These are phyloP conservation scores for Linderniella brevidens DNA, from an alignment of 257 asterid species.

Conservation along the genomic window DNA sequence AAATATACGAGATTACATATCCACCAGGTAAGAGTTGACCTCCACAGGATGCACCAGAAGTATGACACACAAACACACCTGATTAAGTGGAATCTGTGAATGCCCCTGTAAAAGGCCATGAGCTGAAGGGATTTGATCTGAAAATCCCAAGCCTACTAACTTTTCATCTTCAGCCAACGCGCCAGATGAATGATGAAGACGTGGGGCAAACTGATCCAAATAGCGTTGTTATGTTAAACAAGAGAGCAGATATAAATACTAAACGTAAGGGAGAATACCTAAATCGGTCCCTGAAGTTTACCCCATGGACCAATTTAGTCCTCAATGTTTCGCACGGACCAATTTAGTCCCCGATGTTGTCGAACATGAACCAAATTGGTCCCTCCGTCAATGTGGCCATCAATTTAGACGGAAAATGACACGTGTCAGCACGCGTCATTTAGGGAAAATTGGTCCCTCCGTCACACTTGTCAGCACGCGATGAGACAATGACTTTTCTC, in stretches of 20 bases:
- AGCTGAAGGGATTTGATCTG: slow-evolving; percentile 78
- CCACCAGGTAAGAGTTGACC: slow-evolving; percentile 6
- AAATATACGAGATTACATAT: slow-evolving; percentile 10
- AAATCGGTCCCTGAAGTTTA: no score
- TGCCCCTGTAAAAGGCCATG: slow-evolving; percentile 59
- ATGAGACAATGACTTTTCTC: no score
- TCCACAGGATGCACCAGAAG: not conserved
- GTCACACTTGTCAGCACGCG: no score
- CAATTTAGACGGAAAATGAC: no score
- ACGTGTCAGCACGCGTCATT: no score
- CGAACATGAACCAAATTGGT: no score
- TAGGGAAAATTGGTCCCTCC: no score
- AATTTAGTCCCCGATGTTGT: no score
- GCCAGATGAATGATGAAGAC: slow-evolving; percentile 60
- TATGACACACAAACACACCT: slow-evolving; percentile 25
- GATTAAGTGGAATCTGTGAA: slow-evolving; percentile 51
- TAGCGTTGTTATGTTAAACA: slow-evolving; percentile 13
- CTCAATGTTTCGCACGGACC: no score
- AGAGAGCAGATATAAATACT: slow-evolving; percentile 8
- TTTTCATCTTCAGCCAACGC: slow-evolving; percentile 61
- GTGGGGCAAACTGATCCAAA: slow-evolving; percentile 41
- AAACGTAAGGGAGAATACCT: no score
- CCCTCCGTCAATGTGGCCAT: no score
- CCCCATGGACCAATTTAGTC: no score
- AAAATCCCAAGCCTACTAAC: slow-evolving; percentile 49